A percentile compares a stretch with the other conserved stretches of the same genome.
These are phyloP conservation scores for Alternaria rosae DNA, from an alignment of 2,329 filamentous ascomycete genomes.

Conservation along the genomic window DNA sequence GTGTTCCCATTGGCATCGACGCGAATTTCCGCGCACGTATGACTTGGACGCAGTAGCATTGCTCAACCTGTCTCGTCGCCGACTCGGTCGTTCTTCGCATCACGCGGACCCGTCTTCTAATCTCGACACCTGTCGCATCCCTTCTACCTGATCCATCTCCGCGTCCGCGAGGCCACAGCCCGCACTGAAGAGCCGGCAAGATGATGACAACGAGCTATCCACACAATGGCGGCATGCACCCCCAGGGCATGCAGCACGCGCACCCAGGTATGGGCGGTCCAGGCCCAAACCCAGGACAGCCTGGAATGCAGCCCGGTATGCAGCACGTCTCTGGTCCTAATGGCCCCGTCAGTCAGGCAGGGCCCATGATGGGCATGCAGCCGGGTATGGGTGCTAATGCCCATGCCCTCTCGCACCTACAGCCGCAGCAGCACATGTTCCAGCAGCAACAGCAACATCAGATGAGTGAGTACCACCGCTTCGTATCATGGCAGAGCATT, in stretches of 20 bases:
- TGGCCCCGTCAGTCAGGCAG: conserved; percentile 72
- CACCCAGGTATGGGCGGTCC: conserved; percentile 69
- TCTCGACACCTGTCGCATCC: conserved; percentile 1
- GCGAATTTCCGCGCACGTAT: conserved; percentile 22
- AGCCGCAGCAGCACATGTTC: conserved; percentile 67
- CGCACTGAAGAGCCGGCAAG: conserved; percentile 41
- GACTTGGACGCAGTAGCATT: conserved; percentile 19
- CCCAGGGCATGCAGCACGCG: conserved; percentile 71
- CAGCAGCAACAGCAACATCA: conserved; percentile 55
- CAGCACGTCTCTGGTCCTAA: conserved; percentile 76
- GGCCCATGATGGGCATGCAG: conserved; percentile 80
- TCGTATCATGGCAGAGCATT: background rate
- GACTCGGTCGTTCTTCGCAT: conserved; percentile 10
- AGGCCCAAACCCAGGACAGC: conserved; percentile 74
- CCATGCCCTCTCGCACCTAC: conserved; percentile 76
- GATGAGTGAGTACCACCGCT: conserved; percentile 45
- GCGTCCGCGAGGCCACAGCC: conserved; percentile 21
- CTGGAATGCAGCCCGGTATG: conserved; percentile 69
- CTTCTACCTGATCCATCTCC: conserved; percentile 8
- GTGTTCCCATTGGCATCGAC: conserved; percentile 5
- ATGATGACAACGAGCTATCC: conserved; percentile 76
- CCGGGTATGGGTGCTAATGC: conserved; percentile 69
- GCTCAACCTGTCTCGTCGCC: background rate
- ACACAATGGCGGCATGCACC: conserved; percentile 75
- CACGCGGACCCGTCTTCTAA: conserved; percentile 11